Base-by-base conservation (phyloP, 768 basidiomycete species). In the Tulasnella sp. region DNA sequence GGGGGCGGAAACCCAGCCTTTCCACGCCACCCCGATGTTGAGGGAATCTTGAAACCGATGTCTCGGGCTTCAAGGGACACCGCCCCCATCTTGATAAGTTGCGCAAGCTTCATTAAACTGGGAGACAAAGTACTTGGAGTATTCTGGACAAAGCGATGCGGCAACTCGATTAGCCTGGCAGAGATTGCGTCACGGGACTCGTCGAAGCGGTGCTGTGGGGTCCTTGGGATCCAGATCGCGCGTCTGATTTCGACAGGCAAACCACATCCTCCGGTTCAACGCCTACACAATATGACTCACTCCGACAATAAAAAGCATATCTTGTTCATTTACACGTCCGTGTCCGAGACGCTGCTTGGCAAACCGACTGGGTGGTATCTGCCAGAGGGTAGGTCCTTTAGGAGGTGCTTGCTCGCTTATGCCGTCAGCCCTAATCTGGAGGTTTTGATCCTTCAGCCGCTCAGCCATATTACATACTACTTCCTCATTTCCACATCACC, bases 241-340 rank as follows among this genome's bases (percentile, higher is more conserved):
- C 58, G n/a, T 12, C 12, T 58, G n/a, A 31, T 18, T 68, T 10
- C 62, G 1, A 34, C 16, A 68, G 62, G 34, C 31, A 34, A 68
- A 68, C 62, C 62, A 68, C 62, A 68, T 34, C 62, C 52, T 24
- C n/a, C 52, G 21, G 52, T 68, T 10, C 62, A 68, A 31, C 62
- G 16, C 34, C 39, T 10, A 40, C 3, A 16, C 34, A 34, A 6
- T 14, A 68, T 68, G 62, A 34, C 62, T 34, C 62, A 34, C 62
- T 7, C 5, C n/a, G 62, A 68, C 62, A 36, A 68, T 68, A 75
- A 48, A 56, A 77, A 77, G 62, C 31, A 71, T 16, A 62, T 94
- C 58, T 91, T 94, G 82, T 92, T 95, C 84, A 90, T 95, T 21
- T 89, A 91, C 83, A 93, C 92, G 44, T 94, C 93, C 71, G 89